Percentiles rank a stretch among this genome's conserved stretches.
Evolutionary conservation across 305 asterid genomes (phyloP).

Genomic region (Fraxinus latifolia): DNA sequence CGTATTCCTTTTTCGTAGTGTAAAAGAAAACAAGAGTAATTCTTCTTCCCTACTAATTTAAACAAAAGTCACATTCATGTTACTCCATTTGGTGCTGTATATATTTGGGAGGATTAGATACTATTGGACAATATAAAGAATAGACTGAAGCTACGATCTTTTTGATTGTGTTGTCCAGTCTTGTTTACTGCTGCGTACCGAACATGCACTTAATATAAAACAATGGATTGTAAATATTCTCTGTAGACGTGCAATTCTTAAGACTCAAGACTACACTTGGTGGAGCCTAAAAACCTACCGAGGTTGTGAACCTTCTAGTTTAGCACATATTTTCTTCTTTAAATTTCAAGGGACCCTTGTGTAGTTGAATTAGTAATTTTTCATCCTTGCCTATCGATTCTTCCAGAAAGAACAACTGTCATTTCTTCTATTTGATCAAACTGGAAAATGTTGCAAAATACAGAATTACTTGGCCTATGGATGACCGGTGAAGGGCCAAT

Average conservation of each 20-base stretch:
- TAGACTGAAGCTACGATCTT: background rate
- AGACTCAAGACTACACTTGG: background rate
- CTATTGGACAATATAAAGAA: background rate
- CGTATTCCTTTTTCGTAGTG: constrained; percentile 40
- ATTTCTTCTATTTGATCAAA: background rate
- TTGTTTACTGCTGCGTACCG: background rate
- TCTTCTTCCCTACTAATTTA: constrained; percentile 22
- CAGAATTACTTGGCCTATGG: background rate
- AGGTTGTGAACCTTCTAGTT: background rate
- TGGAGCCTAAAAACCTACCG: background rate
- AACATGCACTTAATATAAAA: background rate
- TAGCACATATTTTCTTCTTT: background rate
- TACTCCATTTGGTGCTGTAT: background rate
- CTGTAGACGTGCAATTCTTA: background rate
- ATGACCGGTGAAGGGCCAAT: background rate
- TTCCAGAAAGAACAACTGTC: background rate
- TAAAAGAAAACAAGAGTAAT: constrained; percentile 59
- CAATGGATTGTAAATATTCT: background rate
- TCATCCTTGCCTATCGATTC: background rate
- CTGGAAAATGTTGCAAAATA: background rate
- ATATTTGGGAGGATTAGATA: background rate
- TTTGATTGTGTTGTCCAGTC: background rate
- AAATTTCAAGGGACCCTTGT: background rate
- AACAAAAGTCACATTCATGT: background rate
- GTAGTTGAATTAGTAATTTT: background rate